Evolutionary conservation across 2,329 filamentous ascomycete species (phyloP).

Genomic region (Cladosporium sp.): DNA sequence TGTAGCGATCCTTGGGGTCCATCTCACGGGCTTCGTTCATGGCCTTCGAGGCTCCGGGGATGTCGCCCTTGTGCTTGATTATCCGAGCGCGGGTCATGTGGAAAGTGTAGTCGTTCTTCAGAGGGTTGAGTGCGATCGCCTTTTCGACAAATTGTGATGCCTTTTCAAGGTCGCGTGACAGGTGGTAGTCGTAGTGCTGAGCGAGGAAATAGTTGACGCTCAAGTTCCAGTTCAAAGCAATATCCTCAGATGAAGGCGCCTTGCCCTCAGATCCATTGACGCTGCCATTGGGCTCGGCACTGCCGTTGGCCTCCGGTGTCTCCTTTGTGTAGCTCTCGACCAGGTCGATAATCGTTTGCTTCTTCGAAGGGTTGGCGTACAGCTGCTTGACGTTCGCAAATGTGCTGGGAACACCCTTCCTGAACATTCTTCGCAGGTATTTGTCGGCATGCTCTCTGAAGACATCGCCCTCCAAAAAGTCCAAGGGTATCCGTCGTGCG

Average conservation of each 20-base stretch:
- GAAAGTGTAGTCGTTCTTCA: constrained; percentile 84
- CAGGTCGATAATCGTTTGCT: constrained; percentile 65
- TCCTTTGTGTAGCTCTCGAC: constrained; percentile 67
- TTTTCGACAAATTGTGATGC: constrained; percentile 77
- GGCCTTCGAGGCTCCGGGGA: constrained; percentile 69
- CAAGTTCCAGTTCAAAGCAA: constrained; percentile 58
- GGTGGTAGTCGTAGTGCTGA: constrained; percentile 91
- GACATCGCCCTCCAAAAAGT: constrained; percentile 77
- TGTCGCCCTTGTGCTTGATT: constrained; percentile 81
- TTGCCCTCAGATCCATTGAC: constrained; percentile 40
- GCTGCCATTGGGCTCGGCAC: constrained; percentile 25
- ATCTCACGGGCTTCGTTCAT: constrained; percentile 85
- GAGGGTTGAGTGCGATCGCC: constrained; percentile 70
- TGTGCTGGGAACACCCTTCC: constrained; percentile 88
- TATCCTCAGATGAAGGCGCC: constrained; percentile 41
- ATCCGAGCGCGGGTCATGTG: constrained; percentile 93
- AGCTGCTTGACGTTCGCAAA: constrained; percentile 96
- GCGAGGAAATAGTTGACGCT: constrained; percentile 89
- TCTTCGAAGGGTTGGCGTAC: constrained; percentile 73
- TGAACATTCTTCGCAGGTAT: constrained; percentile 79
- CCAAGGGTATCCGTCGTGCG: constrained; percentile 75
- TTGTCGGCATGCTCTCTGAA: constrained; percentile 71
- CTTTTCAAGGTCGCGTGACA: constrained; percentile 76
- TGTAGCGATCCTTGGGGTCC: constrained; percentile 88
- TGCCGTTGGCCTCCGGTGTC: constrained; percentile 23